Evolutionary conservation across 495 filamentous ascomycete species (phyloP), one percentile per base, ranked within the genome.

Genomic region (Platismatia glauca): DNA sequence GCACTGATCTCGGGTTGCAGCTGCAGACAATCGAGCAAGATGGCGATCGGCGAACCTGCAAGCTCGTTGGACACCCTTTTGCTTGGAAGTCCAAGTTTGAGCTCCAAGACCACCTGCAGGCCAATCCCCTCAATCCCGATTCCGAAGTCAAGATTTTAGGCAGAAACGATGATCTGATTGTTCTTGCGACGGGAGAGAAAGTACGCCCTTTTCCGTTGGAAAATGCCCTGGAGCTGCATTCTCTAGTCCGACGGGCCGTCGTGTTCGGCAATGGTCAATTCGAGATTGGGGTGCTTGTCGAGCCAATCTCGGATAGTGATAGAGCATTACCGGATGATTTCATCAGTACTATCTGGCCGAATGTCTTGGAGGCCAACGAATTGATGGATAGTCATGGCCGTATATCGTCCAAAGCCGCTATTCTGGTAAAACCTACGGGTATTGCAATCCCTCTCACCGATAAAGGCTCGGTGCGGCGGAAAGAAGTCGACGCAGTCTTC

Each of bases 111-210:
- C 59, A 65, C 9, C 64, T 75, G 9, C 53, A 67, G 29, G 24
- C 59, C 3, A 72, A 73, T 46, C 65, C 68, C 0, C 22, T 33
- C 2, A 44, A 62, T 31, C 64, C 67, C 11, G 34, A 33, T n/a
- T 20, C 59, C 16, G 71, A 73, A 31, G 66, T 75, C 31, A 59
- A 55, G 29, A 37, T 68, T 39, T 39, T 72, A 16, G 76, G 73
- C 2, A 57, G 75, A 7, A 71, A 57, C 11, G 76, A 78, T 53
- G 75, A 78, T 65, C 27, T 74, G 29, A 70, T 78, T 29, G 71
- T 74, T 18, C 69, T 78, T 3, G 71, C 69, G 13, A 76, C 72
- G 3, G 75, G 74, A 11, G 76, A 78, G 61, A 78, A 77, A 59
- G 71, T 77, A 2, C 43, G 48, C 18, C 75, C 74, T 24, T 55